Percentiles rank a stretch among this genome's conserved stretches.
Evolutionary conservation across 2,329 filamentous ascomycete species (phyloP).

Genomic region (Fusarium succisae): DNA sequence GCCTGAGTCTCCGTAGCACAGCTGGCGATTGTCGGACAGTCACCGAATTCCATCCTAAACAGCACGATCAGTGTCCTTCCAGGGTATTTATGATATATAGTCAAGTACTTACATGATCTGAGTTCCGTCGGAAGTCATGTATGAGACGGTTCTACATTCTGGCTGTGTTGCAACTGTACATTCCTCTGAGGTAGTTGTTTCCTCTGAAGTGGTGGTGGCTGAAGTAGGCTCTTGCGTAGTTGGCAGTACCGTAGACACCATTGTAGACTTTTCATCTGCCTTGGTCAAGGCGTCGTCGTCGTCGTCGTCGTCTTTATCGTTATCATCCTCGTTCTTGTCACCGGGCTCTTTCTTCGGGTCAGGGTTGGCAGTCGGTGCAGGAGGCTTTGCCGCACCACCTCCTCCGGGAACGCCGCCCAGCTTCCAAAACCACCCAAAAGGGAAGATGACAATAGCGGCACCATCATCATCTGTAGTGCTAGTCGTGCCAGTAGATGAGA

Average conservation of each 20-base stretch:
- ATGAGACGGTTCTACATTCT: neutral
- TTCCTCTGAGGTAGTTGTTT: neutral
- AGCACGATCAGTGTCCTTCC: neutral
- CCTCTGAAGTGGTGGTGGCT: neutral
- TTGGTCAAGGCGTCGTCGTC: neutral
- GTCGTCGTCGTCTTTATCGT: neutral
- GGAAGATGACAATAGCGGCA: neutral
- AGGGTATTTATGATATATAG: rapidly evolving
- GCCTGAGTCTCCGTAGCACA: rapidly evolving
- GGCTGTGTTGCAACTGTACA: neutral
- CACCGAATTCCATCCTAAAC: rapidly evolving
- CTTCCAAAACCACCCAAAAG: neutral
- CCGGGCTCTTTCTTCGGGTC: neutral
- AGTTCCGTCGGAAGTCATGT: neutral
- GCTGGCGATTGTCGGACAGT: neutral
- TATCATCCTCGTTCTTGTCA: neutral
- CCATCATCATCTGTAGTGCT: neutral
- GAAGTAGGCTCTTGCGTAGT: neutral
- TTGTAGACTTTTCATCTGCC: neutral
- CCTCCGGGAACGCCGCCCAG: neutral
- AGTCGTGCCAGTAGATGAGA: neutral
- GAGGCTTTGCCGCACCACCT: neutral
- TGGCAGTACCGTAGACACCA: rapidly evolving
- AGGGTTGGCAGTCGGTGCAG: neutral
- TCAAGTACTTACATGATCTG: neutral